Evolutionary conservation across 805 yeast genomes (phyloP).

Genomic region (Diddensiella santjacobensis): DNA sequence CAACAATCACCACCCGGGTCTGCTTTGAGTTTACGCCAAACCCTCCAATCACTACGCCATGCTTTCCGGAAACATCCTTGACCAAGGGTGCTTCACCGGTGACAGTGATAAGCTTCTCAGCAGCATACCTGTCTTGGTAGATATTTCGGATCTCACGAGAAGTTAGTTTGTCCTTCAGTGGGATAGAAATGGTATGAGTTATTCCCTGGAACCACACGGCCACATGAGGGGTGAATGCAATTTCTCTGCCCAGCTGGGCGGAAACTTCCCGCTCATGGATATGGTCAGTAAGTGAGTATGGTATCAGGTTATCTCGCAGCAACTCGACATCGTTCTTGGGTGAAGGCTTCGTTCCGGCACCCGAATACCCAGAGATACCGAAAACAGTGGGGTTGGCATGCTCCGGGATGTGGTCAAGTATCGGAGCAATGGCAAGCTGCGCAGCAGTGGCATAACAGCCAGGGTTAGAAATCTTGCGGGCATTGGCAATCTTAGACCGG

Average conservation of each 20-base stretch:
- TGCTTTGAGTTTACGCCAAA: slow-evolving; percentile 87
- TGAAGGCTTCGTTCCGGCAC: slow-evolving; percentile 98
- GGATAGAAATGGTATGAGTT: slow-evolving; percentile 85
- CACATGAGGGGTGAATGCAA: slow-evolving; percentile 94
- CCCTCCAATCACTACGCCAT: slow-evolving; percentile 93
- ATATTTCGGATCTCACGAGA: slow-evolving; percentile 79
- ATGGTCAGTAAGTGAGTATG: slow-evolving; percentile 94
- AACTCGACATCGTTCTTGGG: slow-evolving; percentile 84
- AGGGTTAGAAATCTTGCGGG: slow-evolving; percentile 88
- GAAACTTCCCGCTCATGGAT: slow-evolving; percentile 95
- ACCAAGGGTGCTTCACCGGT: slow-evolving; percentile 93
- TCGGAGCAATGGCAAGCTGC: slow-evolving; percentile 86
- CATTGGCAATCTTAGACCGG: slow-evolving; percentile 60
- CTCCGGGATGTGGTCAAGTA: slow-evolving; percentile 51
- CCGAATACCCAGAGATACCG: slow-evolving; percentile 98
- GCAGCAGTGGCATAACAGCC: slow-evolving; percentile 99
- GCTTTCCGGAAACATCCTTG: slow-evolving; percentile 86
- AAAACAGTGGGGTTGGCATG: slow-evolving; percentile 78
- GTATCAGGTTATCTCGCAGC: slow-evolving; percentile 79
- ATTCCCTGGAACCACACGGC: slow-evolving; percentile 99
- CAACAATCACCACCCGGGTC: slow-evolving; percentile 89
- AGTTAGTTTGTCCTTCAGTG: slow-evolving; percentile 61
- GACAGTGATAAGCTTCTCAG: slow-evolving; percentile 79
- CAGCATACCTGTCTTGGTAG: slow-evolving; percentile 83
- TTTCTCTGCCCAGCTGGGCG: slow-evolving; percentile 65